Conservation (phyloP, 116 monocot genomes). For the Papilionanthe hybrid region DNA sequence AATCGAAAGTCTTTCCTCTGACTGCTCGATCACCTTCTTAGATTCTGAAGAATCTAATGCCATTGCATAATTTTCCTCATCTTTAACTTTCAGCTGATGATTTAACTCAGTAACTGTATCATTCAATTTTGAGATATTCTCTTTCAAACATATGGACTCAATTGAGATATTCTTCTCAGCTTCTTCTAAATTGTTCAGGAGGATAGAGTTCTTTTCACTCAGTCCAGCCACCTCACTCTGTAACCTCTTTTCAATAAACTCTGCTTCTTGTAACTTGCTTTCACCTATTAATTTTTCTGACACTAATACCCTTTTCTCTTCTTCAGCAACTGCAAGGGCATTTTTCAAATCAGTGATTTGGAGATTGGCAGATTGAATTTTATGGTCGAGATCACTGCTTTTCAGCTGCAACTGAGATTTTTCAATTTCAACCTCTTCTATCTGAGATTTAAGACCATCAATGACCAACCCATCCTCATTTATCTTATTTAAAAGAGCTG, state of each 20-base stretch:
- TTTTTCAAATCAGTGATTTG: slow-evolving; percentile 12
- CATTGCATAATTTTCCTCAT: slow-evolving; percentile 14
- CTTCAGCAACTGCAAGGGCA: slow-evolving; percentile 12
- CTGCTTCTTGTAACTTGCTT: slow-evolving; percentile 20
- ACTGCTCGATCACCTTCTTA: slow-evolving; percentile 5
- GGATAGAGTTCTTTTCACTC: slow-evolving; percentile 19
- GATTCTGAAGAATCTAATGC: slow-evolving; percentile 10
- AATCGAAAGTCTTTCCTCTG: slow-evolving; percentile 11
- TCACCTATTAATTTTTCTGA: slow-evolving; percentile 21
- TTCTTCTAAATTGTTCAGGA: slow-evolving; percentile 18
- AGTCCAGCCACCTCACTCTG: slow-evolving; percentile 19
- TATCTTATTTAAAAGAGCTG: slow-evolving; percentile 7
- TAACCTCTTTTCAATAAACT: slow-evolving; percentile 14
- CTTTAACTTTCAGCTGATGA: slow-evolving; percentile 26
- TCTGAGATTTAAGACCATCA: slow-evolving; percentile 18
- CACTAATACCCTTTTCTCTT: slow-evolving; percentile 25
- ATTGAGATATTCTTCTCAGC: slow-evolving; percentile 15
- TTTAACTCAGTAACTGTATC: slow-evolving; percentile 27
- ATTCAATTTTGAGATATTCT: slow-evolving; percentile 28
- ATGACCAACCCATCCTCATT: slow-evolving; percentile 14
- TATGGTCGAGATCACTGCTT: slow-evolving; percentile 13
- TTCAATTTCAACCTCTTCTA: slow-evolving; percentile 10
- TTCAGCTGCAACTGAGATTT: slow-evolving; percentile 17
- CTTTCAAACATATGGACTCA: slow-evolving; percentile 18
- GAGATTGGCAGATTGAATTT: slow-evolving; percentile 5